Evolutionary conservation across 2,329 filamentous ascomycete genomes (phyloP).

Genomic region (Talaromyces sp.): DNA sequence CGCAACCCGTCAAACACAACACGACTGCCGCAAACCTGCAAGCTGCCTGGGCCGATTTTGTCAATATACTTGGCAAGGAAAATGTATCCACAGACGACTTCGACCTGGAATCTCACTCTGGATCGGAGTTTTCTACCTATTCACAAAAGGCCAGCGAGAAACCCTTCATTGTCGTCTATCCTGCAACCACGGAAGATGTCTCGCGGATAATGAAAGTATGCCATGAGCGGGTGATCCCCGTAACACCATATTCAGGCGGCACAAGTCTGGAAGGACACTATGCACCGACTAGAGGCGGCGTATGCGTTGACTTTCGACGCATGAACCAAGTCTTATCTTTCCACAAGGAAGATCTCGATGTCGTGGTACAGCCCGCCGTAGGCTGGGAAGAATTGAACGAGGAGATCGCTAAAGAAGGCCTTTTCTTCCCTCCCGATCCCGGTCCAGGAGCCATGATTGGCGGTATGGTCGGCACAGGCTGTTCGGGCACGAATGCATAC

Average conservation of each 20-base stretch:
- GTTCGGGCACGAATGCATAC: constrained; percentile 79
- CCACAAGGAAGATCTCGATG: constrained; percentile 73
- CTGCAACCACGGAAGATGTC: constrained; percentile 74
- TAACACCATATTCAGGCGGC: constrained; percentile 81
- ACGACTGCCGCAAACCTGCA: constrained; percentile 56
- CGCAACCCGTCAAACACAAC: constrained; percentile 52
- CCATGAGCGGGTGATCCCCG: constrained; percentile 73
- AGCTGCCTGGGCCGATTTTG: constrained; percentile 62
- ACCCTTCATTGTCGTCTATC: constrained; percentile 66
- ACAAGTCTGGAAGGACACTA: constrained; percentile 89
- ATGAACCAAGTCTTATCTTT: constrained; percentile 79
- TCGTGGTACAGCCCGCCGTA: constrained; percentile 73
- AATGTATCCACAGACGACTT: constrained; percentile 57
- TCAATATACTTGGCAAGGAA: constrained; percentile 58
- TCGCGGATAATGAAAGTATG: constrained; percentile 86
- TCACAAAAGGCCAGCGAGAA: constrained; percentile 40
- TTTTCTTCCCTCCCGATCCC: constrained; percentile 91
- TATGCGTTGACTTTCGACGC: constrained; percentile 78
- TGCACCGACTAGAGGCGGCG: constrained; percentile 73
- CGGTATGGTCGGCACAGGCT: constrained; percentile 57
- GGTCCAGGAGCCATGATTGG: constrained; percentile 91
- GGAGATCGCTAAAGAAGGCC: constrained; percentile 63
- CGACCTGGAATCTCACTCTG: constrained; percentile 56
- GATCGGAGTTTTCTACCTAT: constrained; percentile 62
- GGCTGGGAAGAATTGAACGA: constrained; percentile 87